Conservation (phyloP, 2,329 filamentous ascomycete genomes). For the Podosphaera xanthii region DNA sequence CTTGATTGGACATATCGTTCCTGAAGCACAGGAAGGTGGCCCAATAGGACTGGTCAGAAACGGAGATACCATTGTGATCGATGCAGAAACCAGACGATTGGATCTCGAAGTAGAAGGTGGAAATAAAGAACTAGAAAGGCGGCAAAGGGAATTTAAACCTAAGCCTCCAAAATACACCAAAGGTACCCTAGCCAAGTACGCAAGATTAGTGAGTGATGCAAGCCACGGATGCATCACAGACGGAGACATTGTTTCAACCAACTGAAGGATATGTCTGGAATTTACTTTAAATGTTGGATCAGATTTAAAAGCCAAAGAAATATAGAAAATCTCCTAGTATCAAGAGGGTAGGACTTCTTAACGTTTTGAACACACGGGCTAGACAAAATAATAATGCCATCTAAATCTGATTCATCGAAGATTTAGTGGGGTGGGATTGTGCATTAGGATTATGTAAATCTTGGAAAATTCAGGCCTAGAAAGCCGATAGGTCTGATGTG, state of each 20-base stretch:
- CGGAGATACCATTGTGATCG: slow-evolving; percentile 35
- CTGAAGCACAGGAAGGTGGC: slow-evolving; percentile 35
- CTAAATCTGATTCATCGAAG: no score
- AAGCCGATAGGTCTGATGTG: no score
- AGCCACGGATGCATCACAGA: slow-evolving; percentile 37
- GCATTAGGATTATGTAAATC: no score
- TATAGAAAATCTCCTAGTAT: no score
- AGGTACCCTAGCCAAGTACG: slow-evolving; percentile 36
- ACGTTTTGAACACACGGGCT: no score
- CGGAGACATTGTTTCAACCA: slow-evolving; percentile 8
- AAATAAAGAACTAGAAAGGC: slow-evolving; percentile 25
- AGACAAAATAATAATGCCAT: no score
- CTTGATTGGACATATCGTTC: slow-evolving; percentile 37
- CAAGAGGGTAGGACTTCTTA: no score
- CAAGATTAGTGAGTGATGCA: slow-evolving; percentile 29
- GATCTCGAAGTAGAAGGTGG: slow-evolving; percentile 27
- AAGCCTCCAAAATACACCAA: slow-evolving; percentile 32
- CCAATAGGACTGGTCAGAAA: slow-evolving; percentile 34
- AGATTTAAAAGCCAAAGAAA: no score
- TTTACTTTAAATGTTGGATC: no score
- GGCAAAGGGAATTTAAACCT: slow-evolving; percentile 27
- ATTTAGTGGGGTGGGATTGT: no score
- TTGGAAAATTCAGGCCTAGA: no score
- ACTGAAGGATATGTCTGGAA: background rate
- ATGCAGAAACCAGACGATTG: slow-evolving; percentile 30